Percentiles rank a stretch among this genome's conserved stretches.
phyloP scores from a whole-genome alignment of 2,329 filamentous ascomycete species.

The Colletotrichum limetticola region DNA sequence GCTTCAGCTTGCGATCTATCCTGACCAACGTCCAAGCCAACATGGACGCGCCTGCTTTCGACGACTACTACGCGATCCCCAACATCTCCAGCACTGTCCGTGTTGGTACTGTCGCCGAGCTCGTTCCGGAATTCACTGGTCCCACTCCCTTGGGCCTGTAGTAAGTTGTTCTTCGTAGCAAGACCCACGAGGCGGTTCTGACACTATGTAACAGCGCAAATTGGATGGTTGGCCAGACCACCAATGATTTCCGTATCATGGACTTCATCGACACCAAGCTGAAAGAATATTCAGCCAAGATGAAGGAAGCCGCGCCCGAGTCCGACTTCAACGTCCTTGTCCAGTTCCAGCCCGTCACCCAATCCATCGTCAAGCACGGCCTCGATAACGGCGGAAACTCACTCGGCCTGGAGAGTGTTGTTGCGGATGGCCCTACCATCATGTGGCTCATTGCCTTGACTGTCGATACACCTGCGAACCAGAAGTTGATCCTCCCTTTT shows the following conservation, averaged over 20 bases:
- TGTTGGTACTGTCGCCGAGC: slow-evolving; percentile 40
- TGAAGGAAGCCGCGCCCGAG: slow-evolving; percentile 40
- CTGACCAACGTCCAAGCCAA: slow-evolving; percentile 43
- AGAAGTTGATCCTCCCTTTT: slow-evolving; percentile 45
- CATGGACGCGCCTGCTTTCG: slow-evolving; percentile 38
- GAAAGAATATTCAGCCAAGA: slow-evolving; percentile 41
- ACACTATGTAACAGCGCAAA: slow-evolving; percentile 37
- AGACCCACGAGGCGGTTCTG: not conserved
- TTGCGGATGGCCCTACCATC: slow-evolving; percentile 47
- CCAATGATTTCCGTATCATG: slow-evolving; percentile 43
- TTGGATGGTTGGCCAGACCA: slow-evolving; percentile 46
- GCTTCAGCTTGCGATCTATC: slow-evolving; percentile 36
- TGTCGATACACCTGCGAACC: slow-evolving; percentile 48
- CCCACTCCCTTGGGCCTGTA: slow-evolving; percentile 44
- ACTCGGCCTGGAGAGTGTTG: slow-evolving; percentile 45
- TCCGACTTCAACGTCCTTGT: slow-evolving; percentile 36
- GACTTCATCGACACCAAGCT: slow-evolving; percentile 44
- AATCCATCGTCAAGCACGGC: slow-evolving; percentile 41
- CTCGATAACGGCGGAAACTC: slow-evolving; percentile 43
- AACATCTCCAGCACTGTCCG: slow-evolving; percentile 39
- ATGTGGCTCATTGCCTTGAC: slow-evolving; percentile 52
- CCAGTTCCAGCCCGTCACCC: slow-evolving; percentile 44
- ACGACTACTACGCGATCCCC: slow-evolving; percentile 36
- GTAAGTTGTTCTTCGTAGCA: not conserved
- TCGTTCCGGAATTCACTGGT: slow-evolving; percentile 45